A percentile compares a stretch with the other conserved stretches of the same genome.
These are phyloP conservation scores for Plectosphaerella cucumerina DNA, from an alignment of 2,329 filamentous ascomycete genomes.

Conservation along the genomic window DNA sequence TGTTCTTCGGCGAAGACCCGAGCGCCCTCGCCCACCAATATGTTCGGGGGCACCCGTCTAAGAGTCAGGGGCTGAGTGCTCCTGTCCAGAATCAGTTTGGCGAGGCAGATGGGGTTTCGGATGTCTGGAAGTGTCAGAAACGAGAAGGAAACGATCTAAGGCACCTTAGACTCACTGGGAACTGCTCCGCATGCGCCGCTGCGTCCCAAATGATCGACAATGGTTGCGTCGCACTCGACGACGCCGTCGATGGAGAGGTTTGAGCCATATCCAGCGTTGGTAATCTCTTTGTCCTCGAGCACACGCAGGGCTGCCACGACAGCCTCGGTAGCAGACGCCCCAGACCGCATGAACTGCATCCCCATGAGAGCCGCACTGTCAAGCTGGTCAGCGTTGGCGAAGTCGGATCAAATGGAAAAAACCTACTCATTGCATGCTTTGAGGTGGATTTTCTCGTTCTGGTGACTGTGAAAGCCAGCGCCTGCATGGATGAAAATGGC, in stretches of 20 bases:
- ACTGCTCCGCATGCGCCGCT: slow-evolving; percentile 93
- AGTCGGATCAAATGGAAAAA: background rate
- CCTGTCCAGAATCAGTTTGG: slow-evolving; percentile 75
- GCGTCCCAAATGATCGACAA: slow-evolving; percentile 85
- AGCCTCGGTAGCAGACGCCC: slow-evolving; percentile 78
- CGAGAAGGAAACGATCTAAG: background rate
- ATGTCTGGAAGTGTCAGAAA: slow-evolving; percentile 56
- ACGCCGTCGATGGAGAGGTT: slow-evolving; percentile 87
- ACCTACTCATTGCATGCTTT: slow-evolving; percentile 83
- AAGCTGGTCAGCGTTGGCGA: slow-evolving; percentile 7
- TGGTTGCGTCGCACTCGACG: slow-evolving; percentile 91
- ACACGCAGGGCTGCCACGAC: slow-evolving; percentile 84
- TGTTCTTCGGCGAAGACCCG: slow-evolving; percentile 80
- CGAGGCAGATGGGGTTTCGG: slow-evolving; percentile 86
- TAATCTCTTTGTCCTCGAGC: slow-evolving; percentile 91
- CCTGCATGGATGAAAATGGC: slow-evolving; percentile 96
- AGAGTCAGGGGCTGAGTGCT: slow-evolving; percentile 76
- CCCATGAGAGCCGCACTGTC: slow-evolving; percentile 74
- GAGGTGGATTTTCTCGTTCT: slow-evolving; percentile 82
- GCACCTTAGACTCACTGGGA: slow-evolving; percentile 58
- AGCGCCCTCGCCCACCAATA: slow-evolving; percentile 82
- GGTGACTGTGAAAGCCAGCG: slow-evolving; percentile 84
- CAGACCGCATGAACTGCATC: slow-evolving; percentile 76
- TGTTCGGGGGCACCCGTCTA: slow-evolving; percentile 85
- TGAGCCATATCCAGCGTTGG: slow-evolving; percentile 93